Evolutionary conservation across 495 filamentous ascomycete genomes (phyloP).

Genomic region (Parathielavia hyrcaniae): DNA sequence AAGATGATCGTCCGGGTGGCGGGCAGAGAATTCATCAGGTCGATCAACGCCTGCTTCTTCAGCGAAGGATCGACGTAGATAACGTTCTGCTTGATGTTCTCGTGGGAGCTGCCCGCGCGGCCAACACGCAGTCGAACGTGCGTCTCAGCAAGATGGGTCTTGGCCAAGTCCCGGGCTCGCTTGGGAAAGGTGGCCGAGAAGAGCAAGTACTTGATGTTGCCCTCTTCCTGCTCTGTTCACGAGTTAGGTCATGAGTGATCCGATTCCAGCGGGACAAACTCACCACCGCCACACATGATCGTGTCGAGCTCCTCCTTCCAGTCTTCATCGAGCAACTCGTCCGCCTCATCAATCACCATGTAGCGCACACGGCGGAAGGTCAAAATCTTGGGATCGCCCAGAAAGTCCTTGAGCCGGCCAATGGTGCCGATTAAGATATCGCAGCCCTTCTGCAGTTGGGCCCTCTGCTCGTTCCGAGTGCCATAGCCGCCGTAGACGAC

Average conservation of each 20-base stretch:
- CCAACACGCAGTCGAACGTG: slow-evolving; percentile 78
- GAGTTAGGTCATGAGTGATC: slow-evolving; percentile 11
- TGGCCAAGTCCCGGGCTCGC: slow-evolving; percentile 65
- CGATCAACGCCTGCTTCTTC: slow-evolving; percentile 67
- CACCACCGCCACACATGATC: slow-evolving; percentile 74
- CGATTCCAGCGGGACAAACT: slow-evolving; percentile 23
- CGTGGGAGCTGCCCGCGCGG: slow-evolving; percentile 70
- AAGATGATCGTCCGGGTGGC: slow-evolving; percentile 86
- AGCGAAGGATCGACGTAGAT: slow-evolving; percentile 52
- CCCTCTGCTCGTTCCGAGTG: slow-evolving; percentile 51
- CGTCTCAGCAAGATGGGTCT: slow-evolving; percentile 60
- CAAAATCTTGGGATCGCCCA: slow-evolving; percentile 59
- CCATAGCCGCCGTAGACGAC: slow-evolving; percentile 85
- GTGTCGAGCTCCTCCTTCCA: slow-evolving; percentile 65
- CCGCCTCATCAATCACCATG: slow-evolving; percentile 88
- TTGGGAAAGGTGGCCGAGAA: slow-evolving; percentile 92
- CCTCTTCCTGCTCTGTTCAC: slow-evolving; percentile 64
- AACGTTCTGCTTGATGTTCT: slow-evolving; percentile 73
- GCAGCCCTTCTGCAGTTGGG: slow-evolving; percentile 72
- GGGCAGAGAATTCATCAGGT: slow-evolving; percentile 59
- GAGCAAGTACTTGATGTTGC: slow-evolving; percentile 76
- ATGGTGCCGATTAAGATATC: slow-evolving; percentile 85
- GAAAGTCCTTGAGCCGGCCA: slow-evolving; percentile 78
- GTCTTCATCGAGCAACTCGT: slow-evolving; percentile 73
- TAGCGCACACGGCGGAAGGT: slow-evolving; percentile 72